phyloP scores from a whole-genome alignment of 2,329 filamentous ascomycete species.

The Annulohypoxylon truncatum region DNA sequence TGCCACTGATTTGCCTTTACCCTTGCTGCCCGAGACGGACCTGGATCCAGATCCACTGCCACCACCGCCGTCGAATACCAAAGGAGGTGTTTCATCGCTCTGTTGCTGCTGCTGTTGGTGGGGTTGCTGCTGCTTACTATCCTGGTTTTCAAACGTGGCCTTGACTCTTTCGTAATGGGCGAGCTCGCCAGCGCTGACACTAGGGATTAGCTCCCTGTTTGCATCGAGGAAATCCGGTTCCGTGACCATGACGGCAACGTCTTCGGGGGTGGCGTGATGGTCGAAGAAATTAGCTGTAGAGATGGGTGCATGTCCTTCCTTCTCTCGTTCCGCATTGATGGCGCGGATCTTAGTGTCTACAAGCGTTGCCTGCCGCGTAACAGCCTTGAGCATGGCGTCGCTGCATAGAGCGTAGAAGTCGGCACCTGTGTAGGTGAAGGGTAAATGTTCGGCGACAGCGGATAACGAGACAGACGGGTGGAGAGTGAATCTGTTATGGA shows the following conservation, averaged over 20 bases:
- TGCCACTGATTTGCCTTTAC: slow-evolving; percentile 52
- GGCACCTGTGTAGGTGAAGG: slow-evolving; percentile 96
- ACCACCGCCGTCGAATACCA: slow-evolving; percentile 10
- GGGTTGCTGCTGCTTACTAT: slow-evolving; percentile 52
- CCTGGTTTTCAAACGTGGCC: slow-evolving; percentile 77
- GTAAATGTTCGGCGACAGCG: slow-evolving; percentile 79
- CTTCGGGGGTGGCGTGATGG: slow-evolving; percentile 83
- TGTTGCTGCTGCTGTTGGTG: slow-evolving; percentile 28
- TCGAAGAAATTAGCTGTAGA: slow-evolving; percentile 97
- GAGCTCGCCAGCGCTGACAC: slow-evolving; percentile 91
- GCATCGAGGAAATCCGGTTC: slow-evolving; percentile 89
- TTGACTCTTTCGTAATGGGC: slow-evolving; percentile 90
- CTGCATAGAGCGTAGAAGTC: slow-evolving; percentile 98
- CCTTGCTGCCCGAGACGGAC: slow-evolving; percentile 40
- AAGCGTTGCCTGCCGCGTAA: slow-evolving; percentile 85
- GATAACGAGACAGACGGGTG: slow-evolving; percentile 81
- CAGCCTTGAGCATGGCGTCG: slow-evolving; percentile 98
- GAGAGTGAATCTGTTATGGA: slow-evolving; percentile 77
- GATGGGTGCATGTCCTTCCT: slow-evolving; percentile 60
- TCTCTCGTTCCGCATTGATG: slow-evolving; percentile 66
- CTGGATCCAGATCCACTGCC: slow-evolving; percentile 3
- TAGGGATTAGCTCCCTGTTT: slow-evolving; percentile 87
- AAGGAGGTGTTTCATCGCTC: slow-evolving; percentile 37
- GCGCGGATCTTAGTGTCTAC: slow-evolving; percentile 86
- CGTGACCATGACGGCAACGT: slow-evolving; percentile 87